Percentiles rank a stretch among this genome's conserved stretches.
These are phyloP conservation scores for Talaromyces liani DNA, from an alignment of 495 filamentous ascomycete genomes.

Conservation along the genomic window DNA sequence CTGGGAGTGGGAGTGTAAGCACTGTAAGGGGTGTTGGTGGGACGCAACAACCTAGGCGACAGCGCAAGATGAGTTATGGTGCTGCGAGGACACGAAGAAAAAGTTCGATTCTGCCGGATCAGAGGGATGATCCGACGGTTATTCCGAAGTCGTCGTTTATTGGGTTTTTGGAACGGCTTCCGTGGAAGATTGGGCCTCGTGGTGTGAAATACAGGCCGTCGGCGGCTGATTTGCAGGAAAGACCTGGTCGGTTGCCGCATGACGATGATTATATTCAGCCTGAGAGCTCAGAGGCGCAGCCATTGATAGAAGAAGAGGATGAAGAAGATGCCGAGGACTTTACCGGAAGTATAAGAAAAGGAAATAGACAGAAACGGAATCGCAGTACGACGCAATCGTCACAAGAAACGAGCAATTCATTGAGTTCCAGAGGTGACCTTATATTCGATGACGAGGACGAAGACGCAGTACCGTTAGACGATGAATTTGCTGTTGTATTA, in stretches of 20 bases:
- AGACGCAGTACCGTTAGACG: constrained; percentile 86
- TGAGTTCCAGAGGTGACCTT: constrained; percentile 87
- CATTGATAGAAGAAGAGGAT: constrained; percentile 59
- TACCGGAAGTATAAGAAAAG: background rate
- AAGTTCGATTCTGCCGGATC: constrained; percentile 57
- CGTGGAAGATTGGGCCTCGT: constrained; percentile 78
- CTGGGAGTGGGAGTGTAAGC: constrained; percentile 57
- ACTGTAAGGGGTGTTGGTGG: constrained; percentile 19
- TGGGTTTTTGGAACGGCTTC: constrained; percentile 77
- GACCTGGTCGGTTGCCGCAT: constrained; percentile 52
- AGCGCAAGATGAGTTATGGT: constrained; percentile 84
- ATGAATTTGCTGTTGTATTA: constrained; percentile 81
- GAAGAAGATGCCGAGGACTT: constrained; percentile 36
- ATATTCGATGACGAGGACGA: constrained; percentile 91
- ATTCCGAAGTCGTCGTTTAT: constrained; percentile 82
- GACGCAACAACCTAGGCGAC: constrained; percentile 61
- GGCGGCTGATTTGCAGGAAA: constrained; percentile 84
- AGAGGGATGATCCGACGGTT: constrained; percentile 70
- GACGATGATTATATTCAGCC: constrained; percentile 17
- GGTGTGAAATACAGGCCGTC: constrained; percentile 79
- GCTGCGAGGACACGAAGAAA: constrained; percentile 55
- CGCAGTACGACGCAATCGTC: constrained; percentile 79
- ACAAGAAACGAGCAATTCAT: constrained; percentile 75
- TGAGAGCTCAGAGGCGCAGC: constrained; percentile 50
- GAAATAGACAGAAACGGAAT: constrained; percentile 44